phyloP scores from a whole-genome alignment of 352 stramenopile species.

The Globisporangium polare region DNA sequence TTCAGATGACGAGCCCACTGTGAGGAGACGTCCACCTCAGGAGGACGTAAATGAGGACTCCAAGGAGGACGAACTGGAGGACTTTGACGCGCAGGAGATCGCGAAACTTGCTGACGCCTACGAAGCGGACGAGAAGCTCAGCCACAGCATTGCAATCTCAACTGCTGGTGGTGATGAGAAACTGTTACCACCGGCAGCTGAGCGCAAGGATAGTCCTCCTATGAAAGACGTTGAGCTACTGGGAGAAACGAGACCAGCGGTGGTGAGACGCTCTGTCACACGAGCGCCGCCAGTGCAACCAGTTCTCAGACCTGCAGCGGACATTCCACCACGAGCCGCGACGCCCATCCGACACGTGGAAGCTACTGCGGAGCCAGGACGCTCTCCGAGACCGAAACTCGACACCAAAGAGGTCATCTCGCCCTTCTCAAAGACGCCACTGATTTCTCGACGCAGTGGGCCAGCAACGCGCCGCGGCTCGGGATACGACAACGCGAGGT shows the following conservation, averaged over 20 bases:
- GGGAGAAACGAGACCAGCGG: constrained; percentile 9
- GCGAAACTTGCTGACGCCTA: constrained; percentile 58
- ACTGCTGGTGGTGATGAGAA: background rate
- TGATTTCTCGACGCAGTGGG: constrained; percentile 43
- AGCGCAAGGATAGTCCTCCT: background rate
- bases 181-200: background rate
- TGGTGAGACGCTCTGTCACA: background rate
- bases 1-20: background rate
- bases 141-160: background rate
- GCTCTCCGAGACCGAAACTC: constrained; percentile 37
- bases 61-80: constrained; percentile 16
- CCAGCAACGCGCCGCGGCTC: constrained; percentile 30
- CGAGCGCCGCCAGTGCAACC: background rate
- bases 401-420: constrained; percentile 38
- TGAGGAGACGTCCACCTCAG: background rate
- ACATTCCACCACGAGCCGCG: constrained; percentile 12
- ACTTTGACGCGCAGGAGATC: constrained; percentile 47
- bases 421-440: constrained; percentile 60
- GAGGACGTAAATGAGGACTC: background rate
- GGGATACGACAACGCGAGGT: constrained; percentile 62
- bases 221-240: background rate
- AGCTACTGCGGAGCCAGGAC: constrained; percentile 19
- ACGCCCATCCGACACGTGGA: constrained; percentile 17
- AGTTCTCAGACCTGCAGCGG: background rate
- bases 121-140: constrained; percentile 19